phyloP scores from a whole-genome alignment of 441 rosid species.

The Jatropha podagrica region DNA sequence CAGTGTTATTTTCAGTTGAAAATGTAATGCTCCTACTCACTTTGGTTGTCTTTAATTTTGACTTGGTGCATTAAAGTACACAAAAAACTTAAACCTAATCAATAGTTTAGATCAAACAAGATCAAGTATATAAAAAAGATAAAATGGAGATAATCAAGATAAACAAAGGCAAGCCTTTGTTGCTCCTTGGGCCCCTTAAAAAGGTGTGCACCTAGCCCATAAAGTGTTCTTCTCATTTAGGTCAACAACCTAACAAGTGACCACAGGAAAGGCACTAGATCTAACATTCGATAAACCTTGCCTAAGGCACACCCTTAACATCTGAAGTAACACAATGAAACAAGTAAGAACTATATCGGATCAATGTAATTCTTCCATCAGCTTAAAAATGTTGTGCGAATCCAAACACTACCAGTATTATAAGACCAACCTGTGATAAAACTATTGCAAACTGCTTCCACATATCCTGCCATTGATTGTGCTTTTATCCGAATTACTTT shows the following conservation, averaged over 20 bases:
- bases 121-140: background rate
- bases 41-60: background rate
- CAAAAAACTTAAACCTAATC: background rate
- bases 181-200: background rate
- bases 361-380: background rate
- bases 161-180: background rate
- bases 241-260: background rate
- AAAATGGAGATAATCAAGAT: background rate
- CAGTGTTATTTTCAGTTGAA: background rate
- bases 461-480: conserved; percentile 63
- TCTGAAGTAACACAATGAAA: background rate
- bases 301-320: background rate
- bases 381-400: background rate
- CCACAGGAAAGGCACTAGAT: background rate
- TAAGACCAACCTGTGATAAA: conserved; percentile 73
- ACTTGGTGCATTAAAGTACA: background rate
- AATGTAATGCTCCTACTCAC: background rate
- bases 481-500: conserved; percentile 69
- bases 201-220: background rate
- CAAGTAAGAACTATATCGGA: background rate
- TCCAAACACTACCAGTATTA: background rate
- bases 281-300: background rate
- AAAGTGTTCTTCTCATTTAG: background rate
- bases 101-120: background rate
- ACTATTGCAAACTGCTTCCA: conserved; percentile 81